These are phyloP conservation scores for Penicillium brasilianum DNA, from an alignment of 2,329 filamentous ascomycete species.

Conservation along the genomic window DNA sequence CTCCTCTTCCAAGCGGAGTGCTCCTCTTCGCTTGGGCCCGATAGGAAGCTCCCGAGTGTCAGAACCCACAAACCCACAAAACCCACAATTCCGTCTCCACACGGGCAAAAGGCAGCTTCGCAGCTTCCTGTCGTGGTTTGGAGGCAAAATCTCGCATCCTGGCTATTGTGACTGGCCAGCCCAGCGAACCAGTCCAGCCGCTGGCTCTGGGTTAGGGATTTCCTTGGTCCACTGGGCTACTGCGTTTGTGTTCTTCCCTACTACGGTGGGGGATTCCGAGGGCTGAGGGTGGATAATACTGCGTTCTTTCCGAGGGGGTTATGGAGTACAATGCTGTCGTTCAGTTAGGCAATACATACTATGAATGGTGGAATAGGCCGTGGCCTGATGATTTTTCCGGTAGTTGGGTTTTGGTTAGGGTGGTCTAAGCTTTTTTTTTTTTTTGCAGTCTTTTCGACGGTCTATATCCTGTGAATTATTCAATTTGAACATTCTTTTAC, in stretches of 20 bases:
- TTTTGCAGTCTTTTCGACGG: neutral
- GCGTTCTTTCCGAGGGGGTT: neutral
- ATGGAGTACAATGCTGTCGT: too few relatives aligned
- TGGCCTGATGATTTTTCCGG: neutral
- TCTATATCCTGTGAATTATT: neutral
- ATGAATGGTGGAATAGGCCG: neutral
- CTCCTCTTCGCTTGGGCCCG: conserved; percentile 7
- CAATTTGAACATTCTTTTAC: too few relatives aligned
- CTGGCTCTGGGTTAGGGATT: neutral
- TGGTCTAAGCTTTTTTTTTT: neutral
- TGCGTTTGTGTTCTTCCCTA: neutral
- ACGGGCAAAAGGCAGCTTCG: conserved; percentile 10
- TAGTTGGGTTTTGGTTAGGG: neutral
- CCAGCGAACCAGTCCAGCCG: neutral
- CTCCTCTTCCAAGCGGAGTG: neutral
- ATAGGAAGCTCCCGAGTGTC: conserved; percentile 7
- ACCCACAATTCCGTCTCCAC: neutral
- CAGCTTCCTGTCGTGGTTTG: conserved; percentile 26
- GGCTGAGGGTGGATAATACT: neutral
- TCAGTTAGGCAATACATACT: too few relatives aligned
- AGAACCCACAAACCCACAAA: neutral
- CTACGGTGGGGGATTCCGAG: neutral
- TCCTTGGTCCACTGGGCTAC: neutral
- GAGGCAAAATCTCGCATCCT: conserved; percentile 7
- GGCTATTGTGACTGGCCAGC: neutral